Base-by-base conservation (phyloP, 176 grass and related monocot genomes). In the Alopecurus myosuroides region DNA sequence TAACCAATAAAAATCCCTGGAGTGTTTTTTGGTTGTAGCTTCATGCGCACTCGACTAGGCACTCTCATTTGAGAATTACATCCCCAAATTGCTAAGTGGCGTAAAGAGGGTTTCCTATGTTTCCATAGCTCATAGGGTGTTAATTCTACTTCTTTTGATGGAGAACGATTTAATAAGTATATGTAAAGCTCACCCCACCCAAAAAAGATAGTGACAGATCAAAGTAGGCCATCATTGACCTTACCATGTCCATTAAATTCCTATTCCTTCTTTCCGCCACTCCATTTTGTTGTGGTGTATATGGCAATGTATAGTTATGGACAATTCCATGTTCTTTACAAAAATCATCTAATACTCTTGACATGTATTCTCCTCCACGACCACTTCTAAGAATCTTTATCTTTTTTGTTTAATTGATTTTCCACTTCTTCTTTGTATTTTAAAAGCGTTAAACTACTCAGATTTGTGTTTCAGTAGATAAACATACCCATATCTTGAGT, bases 361-460 rank as follows among this genome's bases (percentile, higher is more conserved):
- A 80, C 48, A 40, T 65, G 18, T 80, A 80, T 66, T 80, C 77
- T 33, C 40, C 58, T 18, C 26, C 58, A 49, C 18, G 28, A 22
- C 34, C 28, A 49, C 28, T 80, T 80, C 28, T 80, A 9, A 80
- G n/a, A 65, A 80, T 57, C 14, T 80, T 80, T 26, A 80, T 80
- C 14, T 29, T 80, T 33, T n/a, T 48, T 66, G 33, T 80, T 80
- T 2, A 80, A 48, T 11, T 80, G 28, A 80, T 80, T 80, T 79
- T 80, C 11, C 28, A 49, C 77, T 65, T 66, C 11, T n/a, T 9
- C 64, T 64, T 65, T 65, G 46, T 33, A 80, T 4, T 10, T 80
- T 80, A 11, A 65, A 66, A 0, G 20, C 41, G 34, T 80, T 39
- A 80, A 65, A 80, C 8, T 58, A 58, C 48, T 79, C 8, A 0